Conservation (phyloP, 1,284 basidiomycete species). For the Cryptococcus jaspeensis region DNA sequence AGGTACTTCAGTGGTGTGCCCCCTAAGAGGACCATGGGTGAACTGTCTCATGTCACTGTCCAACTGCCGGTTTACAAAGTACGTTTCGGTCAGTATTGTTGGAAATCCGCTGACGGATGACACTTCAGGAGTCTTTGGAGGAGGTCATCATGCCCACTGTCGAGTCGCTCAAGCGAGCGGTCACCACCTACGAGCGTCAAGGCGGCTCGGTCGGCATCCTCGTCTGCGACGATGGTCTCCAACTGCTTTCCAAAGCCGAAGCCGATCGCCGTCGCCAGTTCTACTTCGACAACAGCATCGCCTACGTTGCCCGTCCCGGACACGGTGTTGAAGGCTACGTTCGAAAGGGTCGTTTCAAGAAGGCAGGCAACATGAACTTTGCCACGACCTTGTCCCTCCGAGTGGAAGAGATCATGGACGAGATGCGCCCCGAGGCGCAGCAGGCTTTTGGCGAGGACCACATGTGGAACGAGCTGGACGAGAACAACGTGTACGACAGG, state of each 20-base stretch:
- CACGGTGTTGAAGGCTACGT: conserved; percentile 68
- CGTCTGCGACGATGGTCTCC: conserved; percentile 64
- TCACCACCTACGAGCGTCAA: conserved; percentile 65
- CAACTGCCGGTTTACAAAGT: conserved; percentile 63
- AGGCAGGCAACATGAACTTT: conserved; percentile 86
- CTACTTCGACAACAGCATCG: conserved; percentile 77
- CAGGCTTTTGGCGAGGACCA: conserved; percentile 16
- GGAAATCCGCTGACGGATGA: not conserved
- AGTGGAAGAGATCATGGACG: conserved; percentile 67
- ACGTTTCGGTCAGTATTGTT: conserved; percentile 20
- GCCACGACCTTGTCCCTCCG: conserved; percentile 68
- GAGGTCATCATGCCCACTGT: conserved; percentile 64
- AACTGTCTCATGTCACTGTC: conserved; percentile 59
- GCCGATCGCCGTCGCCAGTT: conserved; percentile 66
- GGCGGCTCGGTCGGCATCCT: conserved; percentile 55
- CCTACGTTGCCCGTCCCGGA: conserved; percentile 75
- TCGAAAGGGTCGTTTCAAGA: conserved; percentile 86
- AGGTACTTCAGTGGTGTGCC: conserved; percentile 56
- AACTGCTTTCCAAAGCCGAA: conserved; percentile 60
- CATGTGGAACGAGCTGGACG: conserved; percentile 37
- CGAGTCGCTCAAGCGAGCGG: conserved; percentile 75
- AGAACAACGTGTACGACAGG: conserved; percentile 37
- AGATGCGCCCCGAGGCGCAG: conserved; percentile 53
- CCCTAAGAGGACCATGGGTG: conserved; percentile 54
- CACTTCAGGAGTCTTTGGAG: conserved; percentile 60